Conservation (phyloP, 495 filamentous ascomycete genomes). For the Alectoria sarmentosa region DNA sequence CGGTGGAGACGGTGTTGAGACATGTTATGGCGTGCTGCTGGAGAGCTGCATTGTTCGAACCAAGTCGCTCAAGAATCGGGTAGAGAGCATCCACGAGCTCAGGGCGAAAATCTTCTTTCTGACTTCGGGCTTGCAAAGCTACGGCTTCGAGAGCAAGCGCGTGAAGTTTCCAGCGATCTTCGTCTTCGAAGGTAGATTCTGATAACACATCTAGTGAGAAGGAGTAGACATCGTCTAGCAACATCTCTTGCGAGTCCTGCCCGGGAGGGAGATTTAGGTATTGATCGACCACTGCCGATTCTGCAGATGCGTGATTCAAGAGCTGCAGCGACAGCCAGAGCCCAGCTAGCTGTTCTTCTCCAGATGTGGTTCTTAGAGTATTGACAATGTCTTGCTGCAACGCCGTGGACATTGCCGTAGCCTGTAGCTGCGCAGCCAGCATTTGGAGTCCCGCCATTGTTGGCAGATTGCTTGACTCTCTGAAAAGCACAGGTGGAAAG, state of each 20-base stretch:
- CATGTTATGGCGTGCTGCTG: constrained; percentile 78
- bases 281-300: constrained; percentile 53
- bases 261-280: constrained; percentile 52
- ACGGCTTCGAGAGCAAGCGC: constrained; percentile 70
- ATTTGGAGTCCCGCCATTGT: constrained; percentile 47
- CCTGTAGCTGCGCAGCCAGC: constrained; percentile 37
- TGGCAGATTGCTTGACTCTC: constrained; percentile 55
- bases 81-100: constrained; percentile 92
- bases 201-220: constrained; percentile 61
- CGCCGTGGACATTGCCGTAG: constrained; percentile 14
- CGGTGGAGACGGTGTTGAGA: constrained; percentile 66
- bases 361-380: constrained; percentile 47
- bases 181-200: constrained; percentile 39
- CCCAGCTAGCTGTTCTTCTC: constrained; percentile 53
- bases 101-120: constrained; percentile 61
- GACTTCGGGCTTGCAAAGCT: constrained; percentile 61
- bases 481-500: constrained; percentile 58
- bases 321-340: constrained; percentile 80
- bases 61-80: constrained; percentile 79
- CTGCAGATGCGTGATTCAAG: constrained; percentile 44
- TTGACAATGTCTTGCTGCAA: constrained; percentile 53
- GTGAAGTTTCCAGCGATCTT: constrained; percentile 59
- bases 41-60: constrained; percentile 58
- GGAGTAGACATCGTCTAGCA: constrained; percentile 74
- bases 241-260: constrained; percentile 41